A percentile compares a stretch with the other conserved stretches of the same genome.
Evolutionary conservation across 305 asterid species (phyloP).

Genomic region (Stenogyne calaminthoides): DNA sequence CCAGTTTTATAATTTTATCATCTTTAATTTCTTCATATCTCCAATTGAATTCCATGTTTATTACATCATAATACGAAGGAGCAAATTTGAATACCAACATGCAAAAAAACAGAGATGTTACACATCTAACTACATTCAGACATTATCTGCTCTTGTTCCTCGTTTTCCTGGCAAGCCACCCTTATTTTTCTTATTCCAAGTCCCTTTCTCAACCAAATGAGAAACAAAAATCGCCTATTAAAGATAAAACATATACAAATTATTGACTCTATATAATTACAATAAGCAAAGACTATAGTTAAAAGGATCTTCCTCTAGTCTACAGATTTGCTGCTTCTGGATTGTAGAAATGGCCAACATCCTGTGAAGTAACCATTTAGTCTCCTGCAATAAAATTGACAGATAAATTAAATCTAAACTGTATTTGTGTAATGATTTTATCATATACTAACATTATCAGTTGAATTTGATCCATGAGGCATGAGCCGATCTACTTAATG

Average conservation of each 20-base stretch:
- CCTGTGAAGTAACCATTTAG: constrained; percentile 32
- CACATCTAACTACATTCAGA: background rate
- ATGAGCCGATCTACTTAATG: too few species aligned
- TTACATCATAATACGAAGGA: too few species aligned
- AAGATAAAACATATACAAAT: constrained; percentile 24
- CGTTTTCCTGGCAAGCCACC: too few species aligned
- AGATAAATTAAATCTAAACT: background rate
- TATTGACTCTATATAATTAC: constrained; percentile 14
- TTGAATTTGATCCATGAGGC: too few species aligned
- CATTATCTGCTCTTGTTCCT: background rate
- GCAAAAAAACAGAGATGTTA: background rate
- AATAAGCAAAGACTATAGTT: background rate
- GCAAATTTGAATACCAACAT: background rate
- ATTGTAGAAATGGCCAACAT: constrained; percentile 47
- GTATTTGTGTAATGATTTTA: background rate
- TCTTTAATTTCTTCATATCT: background rate
- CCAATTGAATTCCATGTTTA: background rate
- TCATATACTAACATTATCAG: background rate
- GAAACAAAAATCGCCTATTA: background rate
- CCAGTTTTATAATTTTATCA: background rate
- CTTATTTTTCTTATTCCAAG: background rate
- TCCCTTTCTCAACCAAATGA: background rate
- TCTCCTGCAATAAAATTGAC: constrained; percentile 49
- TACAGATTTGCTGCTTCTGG: constrained; percentile 38
- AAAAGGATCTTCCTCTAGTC: constrained; percentile 15